Evolutionary conservation across 768 basidiomycete genomes (phyloP).

Genomic region (Pulveroboletus sp.): DNA sequence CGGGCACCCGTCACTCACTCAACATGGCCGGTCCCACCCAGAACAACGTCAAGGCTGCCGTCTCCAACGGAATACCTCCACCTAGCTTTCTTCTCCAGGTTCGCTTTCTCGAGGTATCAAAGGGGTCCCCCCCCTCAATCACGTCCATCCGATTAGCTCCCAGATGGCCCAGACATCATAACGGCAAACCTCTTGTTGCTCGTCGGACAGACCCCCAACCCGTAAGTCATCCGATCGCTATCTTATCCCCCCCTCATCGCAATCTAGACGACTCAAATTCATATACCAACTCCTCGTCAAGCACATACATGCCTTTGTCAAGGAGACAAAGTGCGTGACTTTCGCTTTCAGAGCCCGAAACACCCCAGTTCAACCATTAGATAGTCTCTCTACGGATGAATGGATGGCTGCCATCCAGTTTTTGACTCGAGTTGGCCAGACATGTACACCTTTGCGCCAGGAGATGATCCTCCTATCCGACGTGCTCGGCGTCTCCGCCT

Average conservation of each 20-base stretch:
- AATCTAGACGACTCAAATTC: constrained; percentile 39
- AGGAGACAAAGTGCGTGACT: constrained; percentile 53
- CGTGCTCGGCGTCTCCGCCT: constrained; percentile 67
- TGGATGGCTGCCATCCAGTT: constrained; percentile 82
- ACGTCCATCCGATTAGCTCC: constrained; percentile 32
- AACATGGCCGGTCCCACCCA: constrained; percentile 13
- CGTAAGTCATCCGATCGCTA: constrained; percentile 28
- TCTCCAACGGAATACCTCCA: constrained; percentile 37
- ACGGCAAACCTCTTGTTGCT: constrained; percentile 45
- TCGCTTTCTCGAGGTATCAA: constrained; percentile 4
- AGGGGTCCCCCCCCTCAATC: neutral
- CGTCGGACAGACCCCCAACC: constrained; percentile 32
- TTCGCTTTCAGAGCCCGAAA: neutral
- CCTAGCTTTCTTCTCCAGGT: constrained; percentile 41
- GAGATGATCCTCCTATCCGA: constrained; percentile 89
- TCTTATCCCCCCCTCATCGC: neutral
- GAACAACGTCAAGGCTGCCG: constrained; percentile 21
- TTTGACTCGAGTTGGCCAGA: constrained; percentile 70
- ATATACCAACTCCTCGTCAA: constrained; percentile 49
- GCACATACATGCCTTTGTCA: constrained; percentile 71
- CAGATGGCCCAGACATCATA: constrained; percentile 45
- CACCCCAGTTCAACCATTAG: neutral
- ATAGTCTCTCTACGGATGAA: constrained; percentile 71
- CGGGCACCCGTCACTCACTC: neutral
- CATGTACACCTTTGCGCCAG: constrained; percentile 61